Conservation (phyloP, 768 basidiomycete species). For the Agaricus subrufescens region DNA sequence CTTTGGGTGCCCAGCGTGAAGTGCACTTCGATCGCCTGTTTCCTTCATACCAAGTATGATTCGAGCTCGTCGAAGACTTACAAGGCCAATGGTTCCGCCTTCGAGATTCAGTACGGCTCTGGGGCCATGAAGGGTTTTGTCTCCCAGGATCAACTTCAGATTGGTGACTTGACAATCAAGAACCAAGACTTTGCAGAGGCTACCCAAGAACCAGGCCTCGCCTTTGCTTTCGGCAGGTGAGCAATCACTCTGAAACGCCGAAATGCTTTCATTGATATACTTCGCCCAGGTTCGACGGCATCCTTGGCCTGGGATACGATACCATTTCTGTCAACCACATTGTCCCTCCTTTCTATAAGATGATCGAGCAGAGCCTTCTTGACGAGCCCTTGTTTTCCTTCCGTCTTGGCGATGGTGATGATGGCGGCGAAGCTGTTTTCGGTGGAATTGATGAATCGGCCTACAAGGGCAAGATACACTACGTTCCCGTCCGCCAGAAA, state of each 20-base stretch:
- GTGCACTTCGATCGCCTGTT: conserved; percentile 89
- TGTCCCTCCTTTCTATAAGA: conserved; percentile 89
- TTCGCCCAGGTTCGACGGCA: conserved; percentile 79
- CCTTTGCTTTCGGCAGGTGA: conserved; percentile 94
- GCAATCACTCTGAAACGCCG: conserved; percentile 21
- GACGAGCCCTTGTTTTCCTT: conserved; percentile 91
- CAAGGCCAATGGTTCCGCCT: conserved; percentile 84
- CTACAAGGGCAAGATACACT: conserved; percentile 76
- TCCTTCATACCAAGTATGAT: conserved; percentile 93
- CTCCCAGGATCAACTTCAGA: conserved; percentile 72
- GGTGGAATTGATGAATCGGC: conserved; percentile 80
- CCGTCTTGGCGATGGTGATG: conserved; percentile 82
- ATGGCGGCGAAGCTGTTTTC: conserved; percentile 88
- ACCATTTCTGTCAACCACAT: conserved; percentile 94
- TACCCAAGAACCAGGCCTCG: conserved; percentile 91
- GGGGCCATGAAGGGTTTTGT: conserved; percentile 97
- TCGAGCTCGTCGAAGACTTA: conserved; percentile 73
- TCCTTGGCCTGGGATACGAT: conserved; percentile 90
- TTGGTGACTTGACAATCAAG: conserved; percentile 78
- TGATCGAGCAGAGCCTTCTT: conserved; percentile 79
- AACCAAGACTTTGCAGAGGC: conserved; percentile 92
- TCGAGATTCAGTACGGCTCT: conserved; percentile 91
- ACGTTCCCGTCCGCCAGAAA: conserved; percentile 90
- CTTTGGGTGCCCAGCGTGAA: conserved; percentile 85
- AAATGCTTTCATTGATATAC: neutral